These are phyloP conservation scores for Pichia sp. DNA, from an alignment of 1,139 yeast genomes.

Conservation along the genomic window DNA sequence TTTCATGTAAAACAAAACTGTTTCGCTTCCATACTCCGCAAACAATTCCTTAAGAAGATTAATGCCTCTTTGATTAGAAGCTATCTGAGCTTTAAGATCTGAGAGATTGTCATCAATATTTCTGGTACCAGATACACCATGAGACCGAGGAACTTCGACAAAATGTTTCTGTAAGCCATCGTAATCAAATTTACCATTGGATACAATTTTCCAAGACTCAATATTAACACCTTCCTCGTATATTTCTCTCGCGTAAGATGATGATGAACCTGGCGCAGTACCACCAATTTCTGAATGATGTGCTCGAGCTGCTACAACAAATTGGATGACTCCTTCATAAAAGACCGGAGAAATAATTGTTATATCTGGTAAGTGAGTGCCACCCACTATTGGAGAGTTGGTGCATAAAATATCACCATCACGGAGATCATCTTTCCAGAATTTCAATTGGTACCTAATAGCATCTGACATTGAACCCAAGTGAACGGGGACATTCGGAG, in stretches of 20 bases:
- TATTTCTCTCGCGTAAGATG: slow-evolving; percentile 56
- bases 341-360: slow-evolving; percentile 74
- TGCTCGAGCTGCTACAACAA: slow-evolving; percentile 63
- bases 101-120: slow-evolving; percentile 56
- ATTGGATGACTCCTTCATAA: slow-evolving; percentile 41
- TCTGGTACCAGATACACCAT: slow-evolving; percentile 62
- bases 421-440: slow-evolving; percentile 49
- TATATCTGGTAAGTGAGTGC: slow-evolving; percentile 67
- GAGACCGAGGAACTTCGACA: slow-evolving; percentile 47
- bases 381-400: slow-evolving; percentile 59
- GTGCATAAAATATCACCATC: slow-evolving; percentile 57
- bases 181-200: slow-evolving; percentile 52
- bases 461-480: slow-evolving; percentile 63
- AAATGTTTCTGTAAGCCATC: slow-evolving; percentile 45
- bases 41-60: slow-evolving; percentile 46
- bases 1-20: slow-evolving; percentile 56
- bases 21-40: slow-evolving; percentile 46
- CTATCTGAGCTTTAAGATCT: slow-evolving; percentile 63
- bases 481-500: slow-evolving; percentile 64
- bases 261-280: slow-evolving; percentile 61
- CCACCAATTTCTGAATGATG: slow-evolving; percentile 73
- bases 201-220: slow-evolving; percentile 50
- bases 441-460: slow-evolving; percentile 48
- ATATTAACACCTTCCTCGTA: slow-evolving; percentile 66
- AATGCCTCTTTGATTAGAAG: slow-evolving; percentile 65